Percentiles rank a stretch among this genome's conserved stretches.
Conservation (phyloP, 495 filamentous ascomycete species). For the Cryomyces antarcticus region DNA sequence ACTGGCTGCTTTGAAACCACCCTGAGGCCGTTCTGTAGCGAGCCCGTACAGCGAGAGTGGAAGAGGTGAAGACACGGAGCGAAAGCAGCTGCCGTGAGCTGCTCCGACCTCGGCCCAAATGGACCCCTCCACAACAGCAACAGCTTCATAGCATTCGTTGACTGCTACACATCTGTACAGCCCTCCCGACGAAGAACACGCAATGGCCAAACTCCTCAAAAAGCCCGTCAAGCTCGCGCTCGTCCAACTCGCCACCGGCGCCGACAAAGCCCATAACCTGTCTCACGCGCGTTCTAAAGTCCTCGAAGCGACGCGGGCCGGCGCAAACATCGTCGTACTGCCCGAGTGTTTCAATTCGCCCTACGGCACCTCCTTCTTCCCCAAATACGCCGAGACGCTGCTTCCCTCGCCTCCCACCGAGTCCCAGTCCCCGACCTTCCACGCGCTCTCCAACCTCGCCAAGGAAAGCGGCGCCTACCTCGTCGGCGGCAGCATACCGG, state of each 20-base stretch:
- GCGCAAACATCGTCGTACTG: conserved; percentile 53
- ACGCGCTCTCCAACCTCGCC: conserved; percentile 63
- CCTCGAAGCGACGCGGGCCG: conserved; percentile 50
- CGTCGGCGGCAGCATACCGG: conserved; percentile 84
- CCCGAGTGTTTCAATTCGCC: conserved; percentile 94
- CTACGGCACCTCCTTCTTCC: conserved; percentile 84
- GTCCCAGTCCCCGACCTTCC: conserved; percentile 58
- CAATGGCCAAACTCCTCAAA: conserved; percentile 23
- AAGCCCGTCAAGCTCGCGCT: conserved; percentile 22
- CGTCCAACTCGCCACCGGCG: conserved; percentile 27
- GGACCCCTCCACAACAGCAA: too few species aligned
- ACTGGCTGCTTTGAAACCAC: too few species aligned
- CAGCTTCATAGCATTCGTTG: too few species aligned
- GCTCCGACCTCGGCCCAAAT: too few species aligned
- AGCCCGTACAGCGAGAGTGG: too few species aligned
- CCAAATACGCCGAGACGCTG: conserved; percentile 74
- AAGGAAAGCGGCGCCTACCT: conserved; percentile 54
- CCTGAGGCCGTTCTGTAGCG: too few species aligned
- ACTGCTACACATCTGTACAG: too few species aligned
- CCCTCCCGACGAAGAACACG: not conserved
- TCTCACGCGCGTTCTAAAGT: conserved; percentile 60
- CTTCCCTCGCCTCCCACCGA: conserved; percentile 55
- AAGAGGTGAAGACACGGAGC: too few species aligned
- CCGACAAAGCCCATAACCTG: conserved; percentile 76
- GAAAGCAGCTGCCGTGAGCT: too few species aligned